Percentiles rank a stretch among this genome's conserved stretches.
Conservation (phyloP, 148 eudicot genomes). For the Persicaria maculosa region DNA sequence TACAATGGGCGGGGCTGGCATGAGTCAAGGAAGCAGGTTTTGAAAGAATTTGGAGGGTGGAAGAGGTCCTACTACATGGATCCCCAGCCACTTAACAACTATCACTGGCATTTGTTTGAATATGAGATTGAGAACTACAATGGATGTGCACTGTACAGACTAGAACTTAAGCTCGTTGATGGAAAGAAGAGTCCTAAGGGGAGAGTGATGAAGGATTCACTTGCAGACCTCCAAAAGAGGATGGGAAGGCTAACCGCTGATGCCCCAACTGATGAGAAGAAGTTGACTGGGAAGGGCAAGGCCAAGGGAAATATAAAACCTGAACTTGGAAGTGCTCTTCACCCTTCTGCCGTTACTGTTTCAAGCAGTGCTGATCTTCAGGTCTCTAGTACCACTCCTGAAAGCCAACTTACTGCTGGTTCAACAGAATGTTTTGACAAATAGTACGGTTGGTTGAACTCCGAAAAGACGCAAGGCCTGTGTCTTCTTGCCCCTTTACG, state of each 20-base stretch:
- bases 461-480: not conserved
- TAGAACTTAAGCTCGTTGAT: constrained; percentile 32
- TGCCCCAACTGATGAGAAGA: constrained; percentile 22
- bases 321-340: constrained; percentile 11
- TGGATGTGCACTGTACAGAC: constrained; percentile 33
- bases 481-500: not conserved
- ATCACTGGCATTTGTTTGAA: constrained; percentile 45
- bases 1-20: constrained; percentile 54
- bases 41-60: constrained; percentile 34
- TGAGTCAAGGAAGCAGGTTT: constrained; percentile 37
- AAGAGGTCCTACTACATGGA: constrained; percentile 46
- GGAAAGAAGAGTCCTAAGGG: constrained; percentile 36
- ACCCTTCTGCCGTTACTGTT: not conserved
- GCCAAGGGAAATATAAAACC: constrained; percentile 17
- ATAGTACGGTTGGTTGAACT: not conserved
- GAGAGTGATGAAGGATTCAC: constrained; percentile 25
- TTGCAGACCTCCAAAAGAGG: constrained; percentile 34
- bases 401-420: not conserved
- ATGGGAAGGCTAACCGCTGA: constrained; percentile 47
- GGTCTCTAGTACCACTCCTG: too few relatives aligned
- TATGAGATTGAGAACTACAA: constrained; percentile 34
- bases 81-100: constrained; percentile 35
- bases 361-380: not conserved
- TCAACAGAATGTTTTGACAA: constrained; percentile 4
- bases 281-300: constrained; percentile 23